Conservation (phyloP, 2,329 filamentous ascomycete species). For the Cladorrhinum sp. region DNA sequence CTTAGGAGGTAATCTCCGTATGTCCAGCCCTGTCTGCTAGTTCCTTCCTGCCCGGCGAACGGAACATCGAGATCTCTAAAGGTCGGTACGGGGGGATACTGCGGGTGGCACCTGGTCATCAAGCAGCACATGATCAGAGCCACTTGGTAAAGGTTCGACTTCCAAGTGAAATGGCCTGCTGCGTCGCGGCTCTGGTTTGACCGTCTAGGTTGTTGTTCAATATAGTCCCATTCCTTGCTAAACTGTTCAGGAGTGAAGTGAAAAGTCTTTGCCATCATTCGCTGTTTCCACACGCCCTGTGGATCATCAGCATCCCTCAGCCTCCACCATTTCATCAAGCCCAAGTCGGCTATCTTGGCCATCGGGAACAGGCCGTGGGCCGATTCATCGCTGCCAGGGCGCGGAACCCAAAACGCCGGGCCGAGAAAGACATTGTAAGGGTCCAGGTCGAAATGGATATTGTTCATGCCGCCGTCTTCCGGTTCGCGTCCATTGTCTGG, state of each 20-base stretch:
- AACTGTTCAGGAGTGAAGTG: neutral
- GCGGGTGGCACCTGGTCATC: neutral
- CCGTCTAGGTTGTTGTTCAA: neutral
- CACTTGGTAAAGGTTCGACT: neutral
- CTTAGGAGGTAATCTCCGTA: neutral
- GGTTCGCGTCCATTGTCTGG: too few relatives aligned
- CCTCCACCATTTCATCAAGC: too few relatives aligned
- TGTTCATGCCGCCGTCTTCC: neutral
- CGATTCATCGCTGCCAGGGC: neutral
- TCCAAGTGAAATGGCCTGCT: neutral
- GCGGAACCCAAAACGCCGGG: neutral
- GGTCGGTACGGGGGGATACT: neutral
- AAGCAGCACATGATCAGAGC: neutral
- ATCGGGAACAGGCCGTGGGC: neutral
- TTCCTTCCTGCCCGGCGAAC: too few relatives aligned
- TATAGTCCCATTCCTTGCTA: neutral
- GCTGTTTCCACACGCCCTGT: neutral
- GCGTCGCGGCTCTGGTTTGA: neutral
- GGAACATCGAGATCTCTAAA: neutral
- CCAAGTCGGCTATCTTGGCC: neutral
- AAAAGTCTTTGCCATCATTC: neutral
- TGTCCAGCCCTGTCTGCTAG: neutral
- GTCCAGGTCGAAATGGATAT: neutral
- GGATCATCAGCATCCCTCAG: too few relatives aligned
- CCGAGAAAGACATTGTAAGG: neutral